These are phyloP conservation scores for Fusarium pseudocircinatum DNA, from an alignment of 2,329 filamentous ascomycete species.

Conservation along the genomic window DNA sequence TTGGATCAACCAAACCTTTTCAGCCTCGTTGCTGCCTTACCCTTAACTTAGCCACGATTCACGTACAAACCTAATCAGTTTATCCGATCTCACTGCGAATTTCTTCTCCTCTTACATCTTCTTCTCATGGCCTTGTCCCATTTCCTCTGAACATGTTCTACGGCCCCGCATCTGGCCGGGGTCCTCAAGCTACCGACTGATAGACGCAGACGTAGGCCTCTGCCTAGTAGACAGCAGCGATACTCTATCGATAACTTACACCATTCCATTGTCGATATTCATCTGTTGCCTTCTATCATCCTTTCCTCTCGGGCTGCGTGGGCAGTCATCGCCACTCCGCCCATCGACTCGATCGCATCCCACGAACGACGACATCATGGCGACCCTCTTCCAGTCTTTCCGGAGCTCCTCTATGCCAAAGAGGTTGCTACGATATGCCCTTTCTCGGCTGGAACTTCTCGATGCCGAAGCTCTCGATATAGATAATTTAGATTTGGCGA, in stretches of 20 bases:
- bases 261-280: constrained; percentile 5
- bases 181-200: constrained; percentile 48
- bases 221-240: constrained; percentile 17
- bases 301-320: constrained; percentile 15
- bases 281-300: constrained; percentile 4
- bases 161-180: constrained; percentile 49
- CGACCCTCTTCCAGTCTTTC: constrained; percentile 74
- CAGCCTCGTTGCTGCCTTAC: not conserved
- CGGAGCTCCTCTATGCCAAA: constrained; percentile 82
- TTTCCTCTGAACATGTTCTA: constrained; percentile 47
- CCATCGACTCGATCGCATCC: constrained; percentile 11
- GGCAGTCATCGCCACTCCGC: constrained; percentile 31
- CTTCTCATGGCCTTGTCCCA: constrained; percentile 35
- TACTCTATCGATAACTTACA: constrained; percentile 16
- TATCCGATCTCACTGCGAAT: not conserved
- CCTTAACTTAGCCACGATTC: constrained; percentile 6
- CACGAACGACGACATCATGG: constrained; percentile 62
- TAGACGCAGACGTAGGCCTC: constrained; percentile 32
- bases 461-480: constrained; percentile 88
- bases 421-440: constrained; percentile 84
- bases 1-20: not conserved
- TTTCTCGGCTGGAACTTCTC: constrained; percentile 84
- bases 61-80: not conserved
- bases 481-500: constrained; percentile 83
- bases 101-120: not conserved